A percentile compares a stretch with the other conserved stretches of the same genome.
Evolutionary conservation across 306 rosid genomes (phyloP).

Genomic region (Cicer pinnatifidum): DNA sequence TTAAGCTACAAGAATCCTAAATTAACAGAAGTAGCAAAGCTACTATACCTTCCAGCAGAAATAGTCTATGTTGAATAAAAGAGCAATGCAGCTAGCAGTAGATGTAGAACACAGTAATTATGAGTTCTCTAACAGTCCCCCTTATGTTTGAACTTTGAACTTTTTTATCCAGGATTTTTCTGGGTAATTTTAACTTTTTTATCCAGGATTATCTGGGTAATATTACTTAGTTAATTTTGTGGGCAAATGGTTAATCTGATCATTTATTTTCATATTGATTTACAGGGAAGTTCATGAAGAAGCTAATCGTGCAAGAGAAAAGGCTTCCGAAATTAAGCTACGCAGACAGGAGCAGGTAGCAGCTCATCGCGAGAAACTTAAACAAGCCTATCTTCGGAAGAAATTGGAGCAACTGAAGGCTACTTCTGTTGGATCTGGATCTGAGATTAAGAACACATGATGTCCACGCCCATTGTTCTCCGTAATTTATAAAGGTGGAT

Average conservation of each 20-base stretch:
- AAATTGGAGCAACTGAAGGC: conserved; percentile 78
- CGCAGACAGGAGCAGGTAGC: conserved; percentile 77
- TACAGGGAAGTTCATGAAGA: conserved; percentile 94
- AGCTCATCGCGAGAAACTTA: conserved; percentile 78
- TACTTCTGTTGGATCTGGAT: conserved; percentile 56
- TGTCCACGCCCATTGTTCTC: background rate
- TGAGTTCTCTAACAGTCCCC: background rate
- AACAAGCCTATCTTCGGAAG: conserved; percentile 83
- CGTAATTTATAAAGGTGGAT: conserved; percentile 22
- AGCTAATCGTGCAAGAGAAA: conserved; percentile 79
- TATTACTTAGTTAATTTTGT: background rate
- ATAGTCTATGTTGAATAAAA: background rate
- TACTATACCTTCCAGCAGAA: background rate
- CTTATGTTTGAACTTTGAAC: background rate
- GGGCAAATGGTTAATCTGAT: conserved; percentile 24
- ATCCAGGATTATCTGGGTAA: conserved; percentile 6
- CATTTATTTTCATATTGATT: conserved; percentile 34
- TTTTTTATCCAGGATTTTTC: conserved; percentile 5
- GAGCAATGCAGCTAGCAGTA: background rate
- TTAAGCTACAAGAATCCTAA: background rate
- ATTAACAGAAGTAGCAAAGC: background rate
- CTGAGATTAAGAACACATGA: conserved; percentile 48
- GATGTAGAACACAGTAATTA: conserved; percentile 6
- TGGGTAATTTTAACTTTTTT: background rate
- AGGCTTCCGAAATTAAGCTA: conserved; percentile 74